A percentile compares a stretch with the other conserved stretches of the same genome.
Conservation (phyloP, 2,329 filamentous ascomycete species). For the Hypoxylon sp. region DNA sequence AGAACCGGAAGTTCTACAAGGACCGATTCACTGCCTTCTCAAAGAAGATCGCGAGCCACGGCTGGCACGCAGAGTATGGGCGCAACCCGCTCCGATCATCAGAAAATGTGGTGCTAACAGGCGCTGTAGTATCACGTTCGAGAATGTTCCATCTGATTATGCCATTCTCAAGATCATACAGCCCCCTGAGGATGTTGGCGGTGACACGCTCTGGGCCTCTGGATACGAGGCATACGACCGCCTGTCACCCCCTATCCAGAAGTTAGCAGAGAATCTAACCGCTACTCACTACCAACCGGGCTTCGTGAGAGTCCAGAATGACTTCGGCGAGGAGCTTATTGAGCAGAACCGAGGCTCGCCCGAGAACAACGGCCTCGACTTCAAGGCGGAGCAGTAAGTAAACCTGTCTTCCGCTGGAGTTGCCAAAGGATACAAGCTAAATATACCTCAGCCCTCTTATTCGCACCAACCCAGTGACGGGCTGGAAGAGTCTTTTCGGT, state of each 20-base stretch:
- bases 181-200: conserved; percentile 61
- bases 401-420: neutral
- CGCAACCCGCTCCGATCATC: accelerated
- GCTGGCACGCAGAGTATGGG: conserved; percentile 63
- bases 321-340: conserved; percentile 61
- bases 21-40: conserved; percentile 55
- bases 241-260: conserved; percentile 61
- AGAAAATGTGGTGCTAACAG: conserved; percentile 1
- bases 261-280: conserved; percentile 62
- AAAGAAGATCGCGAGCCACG: conserved; percentile 54
- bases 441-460: conserved; percentile 58
- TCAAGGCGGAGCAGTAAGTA: conserved; percentile 60
- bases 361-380: conserved; percentile 66
- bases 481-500: conserved; percentile 66
- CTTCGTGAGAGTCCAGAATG: conserved; percentile 63
- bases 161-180: conserved; percentile 64
- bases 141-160: conserved; percentile 66
- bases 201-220: conserved; percentile 62
- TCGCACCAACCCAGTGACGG: conserved; percentile 71
- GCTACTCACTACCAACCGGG: conserved; percentile 63
- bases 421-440: conserved; percentile 1
- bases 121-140: conserved; percentile 59
- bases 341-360: conserved; percentile 64
- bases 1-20: conserved; percentile 67
- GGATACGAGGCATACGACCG: conserved; percentile 67